Base-by-base conservation (phyloP, 345 rosid species). In the Viola odorata region DNA sequence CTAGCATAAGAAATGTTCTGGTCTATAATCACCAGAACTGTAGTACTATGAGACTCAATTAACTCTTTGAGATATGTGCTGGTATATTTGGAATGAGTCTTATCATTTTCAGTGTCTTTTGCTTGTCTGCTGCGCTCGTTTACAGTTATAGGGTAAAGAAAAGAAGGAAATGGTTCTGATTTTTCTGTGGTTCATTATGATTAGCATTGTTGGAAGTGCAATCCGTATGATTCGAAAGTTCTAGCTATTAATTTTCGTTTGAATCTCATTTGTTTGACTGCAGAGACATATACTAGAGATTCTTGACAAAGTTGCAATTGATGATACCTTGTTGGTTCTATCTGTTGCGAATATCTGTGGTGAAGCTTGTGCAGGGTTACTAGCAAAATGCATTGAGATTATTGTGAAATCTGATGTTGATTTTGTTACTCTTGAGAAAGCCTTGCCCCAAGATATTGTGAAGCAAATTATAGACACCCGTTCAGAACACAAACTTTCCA, bases 381-480 rank as follows among this genome's bases (percentile, higher is more conserved):
- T 62, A 5, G 72, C 69, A 42, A 79, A 69, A 59, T 84, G 95
- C 59, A 48, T 81, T 17, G 82, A 83, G 47, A 80, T 69, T 47
- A 36, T 81, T 39, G 87, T 75, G 51, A 81, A 80, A 67, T 91
- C 98, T 5, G 69, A 88, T 67, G 68, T 80, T 5, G 96, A 84
- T 70, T 14, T 66, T 4, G 64, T 82, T 13, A 82, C 81, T 53
- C 84, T 91, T 49, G 94, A 84, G 0, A 86, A 80, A 72, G 77
- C 87, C 60, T 68, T 88, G 64, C 90, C 89, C 2, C 82, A 67
- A 3, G 62, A 71, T 63, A 72, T 71, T 36, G 82, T 74, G 23
- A 84, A 82, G 64, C 84, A 71, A 75, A 74, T 91, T 44, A 51
- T 61, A 9, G 65, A 79, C 45, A 64, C 67, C 38, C 89, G 88